Conservation (phyloP, 2,329 filamentous ascomycete species). For the Aureobasidium namibiae region DNA sequence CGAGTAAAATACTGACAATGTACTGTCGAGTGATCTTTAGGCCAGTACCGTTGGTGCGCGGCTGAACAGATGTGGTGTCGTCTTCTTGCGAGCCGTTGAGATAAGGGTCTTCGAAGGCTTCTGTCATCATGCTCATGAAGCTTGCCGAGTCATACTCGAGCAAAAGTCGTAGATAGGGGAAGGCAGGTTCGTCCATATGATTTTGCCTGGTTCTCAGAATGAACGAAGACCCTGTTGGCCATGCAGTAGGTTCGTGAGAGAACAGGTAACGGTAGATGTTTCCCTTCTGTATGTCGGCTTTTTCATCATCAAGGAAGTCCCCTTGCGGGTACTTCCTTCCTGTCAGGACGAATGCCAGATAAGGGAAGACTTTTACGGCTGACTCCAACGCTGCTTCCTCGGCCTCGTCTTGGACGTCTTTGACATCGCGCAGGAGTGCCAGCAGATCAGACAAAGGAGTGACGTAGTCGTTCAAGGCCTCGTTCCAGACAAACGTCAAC, state of each 20-base stretch:
- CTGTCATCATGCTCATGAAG: constrained; percentile 90
- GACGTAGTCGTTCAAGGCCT: constrained; percentile 79
- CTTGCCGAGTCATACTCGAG: constrained; percentile 84
- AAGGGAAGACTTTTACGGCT: constrained; percentile 87
- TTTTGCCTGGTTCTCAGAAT: constrained; percentile 37
- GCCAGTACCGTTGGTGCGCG: constrained; percentile 18
- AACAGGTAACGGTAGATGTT: constrained; percentile 92
- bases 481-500: constrained; percentile 94
- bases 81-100: constrained; percentile 70
- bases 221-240: constrained; percentile 47
- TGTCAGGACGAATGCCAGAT: constrained; percentile 84
- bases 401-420: constrained; percentile 54
- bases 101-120: constrained; percentile 93
- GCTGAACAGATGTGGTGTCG: constrained; percentile 44
- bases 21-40: constrained; percentile 67
- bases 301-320: constrained; percentile 61
- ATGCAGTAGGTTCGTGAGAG: constrained; percentile 67
- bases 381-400: constrained; percentile 39
- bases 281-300: constrained; percentile 69
- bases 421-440: constrained; percentile 49
- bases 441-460: constrained; percentile 82
- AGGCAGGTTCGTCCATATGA: constrained; percentile 58
- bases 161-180: constrained; percentile 76
- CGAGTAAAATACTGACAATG: constrained; percentile 79
- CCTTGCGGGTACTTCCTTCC: constrained; percentile 88